These are phyloP conservation scores for Bisporella sp. DNA, from an alignment of 2,329 filamentous ascomycete species.

Conservation along the genomic window DNA sequence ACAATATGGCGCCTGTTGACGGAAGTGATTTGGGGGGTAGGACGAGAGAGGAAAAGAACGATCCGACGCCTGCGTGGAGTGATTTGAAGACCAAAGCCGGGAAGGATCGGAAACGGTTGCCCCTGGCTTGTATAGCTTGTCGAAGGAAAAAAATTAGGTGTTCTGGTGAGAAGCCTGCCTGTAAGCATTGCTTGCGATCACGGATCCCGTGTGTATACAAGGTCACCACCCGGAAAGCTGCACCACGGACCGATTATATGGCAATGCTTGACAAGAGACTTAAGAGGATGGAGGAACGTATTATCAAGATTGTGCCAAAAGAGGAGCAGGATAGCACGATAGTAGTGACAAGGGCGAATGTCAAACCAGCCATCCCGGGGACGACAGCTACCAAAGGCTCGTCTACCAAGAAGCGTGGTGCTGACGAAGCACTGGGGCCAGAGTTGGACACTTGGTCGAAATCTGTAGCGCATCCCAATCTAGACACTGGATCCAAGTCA, in stretches of 20 bases:
- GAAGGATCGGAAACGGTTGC: constrained; percentile 89
- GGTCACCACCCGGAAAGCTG: constrained; percentile 87
- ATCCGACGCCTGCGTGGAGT: constrained; percentile 63
- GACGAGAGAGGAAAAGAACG: constrained; percentile 50
- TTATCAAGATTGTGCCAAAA: constrained; percentile 92
- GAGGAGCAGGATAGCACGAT: constrained; percentile 62
- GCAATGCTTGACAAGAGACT: constrained; percentile 94
- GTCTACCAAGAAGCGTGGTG: constrained; percentile 68
- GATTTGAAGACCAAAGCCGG: constrained; percentile 87
- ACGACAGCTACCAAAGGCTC: constrained; percentile 44
- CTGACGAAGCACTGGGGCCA: constrained; percentile 79
- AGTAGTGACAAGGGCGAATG: constrained; percentile 68
- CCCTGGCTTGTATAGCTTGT: constrained; percentile 91
- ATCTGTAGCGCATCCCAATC: constrained; percentile 43
- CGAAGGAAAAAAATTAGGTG: constrained; percentile 96
- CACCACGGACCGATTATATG: constrained; percentile 96
- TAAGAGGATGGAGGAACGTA: constrained; percentile 95
- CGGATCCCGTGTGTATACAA: constrained; percentile 97
- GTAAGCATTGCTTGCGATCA: constrained; percentile 90
- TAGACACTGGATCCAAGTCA: constrained; percentile 41
- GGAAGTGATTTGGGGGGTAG: constrained; percentile 47
- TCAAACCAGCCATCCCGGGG: constrained; percentile 69
- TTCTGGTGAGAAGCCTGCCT: constrained; percentile 94
- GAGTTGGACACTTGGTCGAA: constrained; percentile 79
- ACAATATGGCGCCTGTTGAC: constrained; percentile 39